Base-by-base conservation (phyloP, 306 rosid species). In the Hippophae rhamnoides region DNA sequence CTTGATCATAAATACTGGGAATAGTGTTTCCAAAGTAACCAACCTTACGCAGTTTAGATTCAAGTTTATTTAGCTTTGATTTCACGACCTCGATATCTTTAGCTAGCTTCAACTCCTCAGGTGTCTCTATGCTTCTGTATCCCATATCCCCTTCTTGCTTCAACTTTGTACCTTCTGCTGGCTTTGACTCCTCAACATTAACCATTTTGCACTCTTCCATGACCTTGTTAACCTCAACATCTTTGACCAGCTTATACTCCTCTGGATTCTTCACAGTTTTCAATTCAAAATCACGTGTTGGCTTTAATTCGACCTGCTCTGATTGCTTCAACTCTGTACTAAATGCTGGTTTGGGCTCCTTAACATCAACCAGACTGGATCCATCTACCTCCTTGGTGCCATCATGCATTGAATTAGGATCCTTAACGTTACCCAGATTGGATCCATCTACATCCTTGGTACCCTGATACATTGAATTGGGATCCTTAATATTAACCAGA, bases 41-140 rank as follows among this genome's bases (percentile, higher is more conserved):
- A 56, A 93, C 99, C 99, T 88, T 86, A 43, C 74, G 72, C 42
- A 93, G 85, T 78, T 93, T 86, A 61, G 80, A 70, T 73, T 86
- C 94, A 68, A 93, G 75, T 66, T 80, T 74, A 65, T 74, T 76
- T 9, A 86, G 72, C 79, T 86, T 86, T 23, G 70, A 75, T 62
- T 93, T 93, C 78, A 93, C 77, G 79, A 82, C 89, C 71, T 82
- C 82, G 54, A 93, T 71, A 65, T 82, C 85, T 76, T 73, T 72
- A 14, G 79, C 67, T 57, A 92, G 67, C 71, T 82, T 75, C 73
- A 77, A 65, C n/a, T 62, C 73, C 50, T 72, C 73, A 40, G 12
- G 61, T 52, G 59, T 55, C 67, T 63, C 69, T 54, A 71, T 78
- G 53, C 65, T 76, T 27, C 61, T 54, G 54, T 65, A 48, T 69